A percentile compares a stretch with the other conserved stretches of the same genome.
Evolutionary conservation across 139 green algal genomes (phyloP).

Genomic region (Picochlorum sp.): DNA sequence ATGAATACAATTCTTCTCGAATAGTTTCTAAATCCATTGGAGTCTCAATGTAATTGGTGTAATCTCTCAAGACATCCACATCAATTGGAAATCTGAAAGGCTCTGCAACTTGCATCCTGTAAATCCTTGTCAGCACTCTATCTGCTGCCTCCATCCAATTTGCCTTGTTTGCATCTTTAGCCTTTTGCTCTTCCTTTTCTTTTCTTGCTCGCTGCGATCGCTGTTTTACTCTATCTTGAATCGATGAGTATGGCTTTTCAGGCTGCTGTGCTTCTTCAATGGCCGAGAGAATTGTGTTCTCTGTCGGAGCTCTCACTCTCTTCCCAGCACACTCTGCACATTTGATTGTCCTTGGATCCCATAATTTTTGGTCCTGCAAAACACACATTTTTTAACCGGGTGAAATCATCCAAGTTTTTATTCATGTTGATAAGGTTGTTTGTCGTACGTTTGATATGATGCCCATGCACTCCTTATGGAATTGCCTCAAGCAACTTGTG

Average conservation of each 20-base stretch:
- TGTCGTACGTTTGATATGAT: constrained; percentile 23
- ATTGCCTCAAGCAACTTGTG: constrained; percentile 37
- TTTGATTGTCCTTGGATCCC: not conserved
- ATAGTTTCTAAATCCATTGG: constrained; percentile 16
- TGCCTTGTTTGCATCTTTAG: not conserved
- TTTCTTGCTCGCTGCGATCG: constrained; percentile 2
- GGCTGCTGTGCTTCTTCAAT: constrained; percentile 12
- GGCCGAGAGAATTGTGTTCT: constrained; percentile 20
- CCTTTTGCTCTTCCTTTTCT: constrained; percentile 4
- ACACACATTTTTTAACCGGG: not conserved
- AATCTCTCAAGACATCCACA: constrained; percentile 9
- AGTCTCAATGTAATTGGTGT: not conserved
- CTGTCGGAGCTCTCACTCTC: constrained; percentile 23
- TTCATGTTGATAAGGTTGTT: no score
- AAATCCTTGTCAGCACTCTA: constrained; percentile 16
- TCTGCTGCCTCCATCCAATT: constrained; percentile 20
- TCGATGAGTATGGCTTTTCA: not conserved
- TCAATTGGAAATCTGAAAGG: constrained; percentile 24
- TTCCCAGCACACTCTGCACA: constrained; percentile 19
- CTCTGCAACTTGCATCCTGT: constrained; percentile 12
- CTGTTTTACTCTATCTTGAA: not conserved
- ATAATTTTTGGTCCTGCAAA: not conserved
- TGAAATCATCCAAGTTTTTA: not conserved
- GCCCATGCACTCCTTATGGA: constrained; percentile 37
- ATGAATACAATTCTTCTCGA: not conserved